Conservation (phyloP, 2,329 filamentous ascomycete genomes). For the Pseudonectria buxi region DNA sequence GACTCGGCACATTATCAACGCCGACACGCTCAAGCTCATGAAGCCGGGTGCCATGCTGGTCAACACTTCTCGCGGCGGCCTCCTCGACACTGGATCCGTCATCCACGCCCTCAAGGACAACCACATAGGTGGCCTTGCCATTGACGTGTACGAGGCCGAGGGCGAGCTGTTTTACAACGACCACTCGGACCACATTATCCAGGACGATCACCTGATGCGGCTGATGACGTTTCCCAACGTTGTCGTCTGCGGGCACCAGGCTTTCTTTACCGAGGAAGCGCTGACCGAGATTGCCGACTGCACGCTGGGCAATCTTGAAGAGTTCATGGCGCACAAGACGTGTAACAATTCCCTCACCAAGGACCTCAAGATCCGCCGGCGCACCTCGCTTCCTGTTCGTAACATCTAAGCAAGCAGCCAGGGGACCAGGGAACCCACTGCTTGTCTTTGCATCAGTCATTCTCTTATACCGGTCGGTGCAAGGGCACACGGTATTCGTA, state of each 20-base stretch:
- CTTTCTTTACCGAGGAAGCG: conserved; percentile 62
- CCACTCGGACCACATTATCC: conserved; percentile 56
- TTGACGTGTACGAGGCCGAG: conserved; percentile 65
- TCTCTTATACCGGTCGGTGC: too few relatives aligned
- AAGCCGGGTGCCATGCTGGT: conserved; percentile 55
- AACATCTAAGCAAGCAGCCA: conserved; percentile 18
- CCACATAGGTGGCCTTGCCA: conserved; percentile 54
- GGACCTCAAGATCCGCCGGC: conserved; percentile 17
- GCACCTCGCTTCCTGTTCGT: conserved; percentile 26
- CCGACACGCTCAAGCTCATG: conserved; percentile 44
- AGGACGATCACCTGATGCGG: conserved; percentile 60
- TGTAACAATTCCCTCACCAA: conserved; percentile 30
- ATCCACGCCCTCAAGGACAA: conserved; percentile 54
- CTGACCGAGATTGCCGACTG: conserved; percentile 55
- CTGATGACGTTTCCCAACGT: conserved; percentile 64
- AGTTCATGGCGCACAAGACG: conserved; percentile 29
- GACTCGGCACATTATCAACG: conserved; percentile 56
- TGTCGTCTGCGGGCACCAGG: conserved; percentile 60
- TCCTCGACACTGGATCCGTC: conserved; percentile 55
- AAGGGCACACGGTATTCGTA: conserved; percentile 5
- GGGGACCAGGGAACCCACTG: too few relatives aligned
- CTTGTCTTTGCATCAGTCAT: too few relatives aligned
- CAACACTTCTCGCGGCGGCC: conserved; percentile 61
- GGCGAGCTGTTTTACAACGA: conserved; percentile 59
- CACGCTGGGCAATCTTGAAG: conserved; percentile 50